Evolutionary conservation across 129 eudicot species (phyloP).

Genomic region (Gnaphalium uliginosum): DNA sequence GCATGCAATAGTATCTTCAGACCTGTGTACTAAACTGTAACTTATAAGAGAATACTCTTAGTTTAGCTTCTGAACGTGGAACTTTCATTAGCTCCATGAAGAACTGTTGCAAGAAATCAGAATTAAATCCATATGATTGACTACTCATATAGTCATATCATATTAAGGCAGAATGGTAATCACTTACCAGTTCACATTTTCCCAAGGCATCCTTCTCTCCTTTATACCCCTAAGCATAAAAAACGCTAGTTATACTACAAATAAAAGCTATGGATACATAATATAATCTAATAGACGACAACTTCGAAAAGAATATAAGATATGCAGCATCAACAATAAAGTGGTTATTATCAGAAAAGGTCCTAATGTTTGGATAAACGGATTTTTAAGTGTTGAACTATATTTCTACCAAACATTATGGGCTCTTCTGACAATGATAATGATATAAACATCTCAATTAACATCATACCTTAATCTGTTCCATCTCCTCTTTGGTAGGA

Average conservation of each 20-base stretch:
- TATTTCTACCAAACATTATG: neutral
- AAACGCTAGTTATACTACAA: conserved; percentile 26
- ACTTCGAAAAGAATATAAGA: neutral
- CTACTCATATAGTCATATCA: neutral
- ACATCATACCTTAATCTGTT: conserved; percentile 66
- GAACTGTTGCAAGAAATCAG: conserved; percentile 49
- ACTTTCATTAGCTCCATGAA: conserved; percentile 86
- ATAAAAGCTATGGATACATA: conserved; percentile 5
- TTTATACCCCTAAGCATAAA: conserved; percentile 60
- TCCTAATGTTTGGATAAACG: neutral
- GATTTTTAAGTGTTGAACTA: neutral
- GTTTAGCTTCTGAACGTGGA: conserved; percentile 84
- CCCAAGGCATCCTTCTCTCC: conserved; percentile 76
- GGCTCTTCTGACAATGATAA: neutral
- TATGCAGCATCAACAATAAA: conserved; percentile 12
- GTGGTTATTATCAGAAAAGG: neutral
- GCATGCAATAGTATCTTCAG: conserved; percentile 23
- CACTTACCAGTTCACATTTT: conserved; percentile 76
- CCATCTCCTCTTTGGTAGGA: conserved; percentile 99
- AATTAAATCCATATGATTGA: conserved; percentile 18
- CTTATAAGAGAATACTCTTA: conserved; percentile 84
- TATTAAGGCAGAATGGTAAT: neutral
- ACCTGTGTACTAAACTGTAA: conserved; percentile 81
- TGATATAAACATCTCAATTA: neutral
- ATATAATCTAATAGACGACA: neutral